Conservation (phyloP, 2,329 filamentous ascomycete genomes). For the Fusarium camptoceras region DNA sequence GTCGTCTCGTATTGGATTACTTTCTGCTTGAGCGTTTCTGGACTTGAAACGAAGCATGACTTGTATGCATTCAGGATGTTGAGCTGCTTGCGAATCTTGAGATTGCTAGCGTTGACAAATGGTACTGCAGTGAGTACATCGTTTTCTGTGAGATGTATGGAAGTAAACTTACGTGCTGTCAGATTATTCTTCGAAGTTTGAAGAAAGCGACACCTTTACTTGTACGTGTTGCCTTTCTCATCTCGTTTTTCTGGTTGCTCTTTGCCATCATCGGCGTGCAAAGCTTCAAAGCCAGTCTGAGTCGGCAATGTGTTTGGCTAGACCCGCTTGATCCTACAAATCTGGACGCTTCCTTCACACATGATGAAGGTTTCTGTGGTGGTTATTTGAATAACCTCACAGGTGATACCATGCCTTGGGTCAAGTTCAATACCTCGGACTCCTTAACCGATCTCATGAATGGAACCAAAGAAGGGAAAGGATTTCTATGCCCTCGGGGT, state of each 20-base stretch:
- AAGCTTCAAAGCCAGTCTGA: slow-evolving; percentile 88
- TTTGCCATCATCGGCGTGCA: slow-evolving; percentile 98
- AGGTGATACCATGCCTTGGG: slow-evolving; percentile 73
- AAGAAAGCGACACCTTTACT: slow-evolving; percentile 95
- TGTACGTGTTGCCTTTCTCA: slow-evolving; percentile 91
- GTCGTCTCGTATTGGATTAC: slow-evolving; percentile 96
- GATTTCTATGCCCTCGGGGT: slow-evolving; percentile 85
- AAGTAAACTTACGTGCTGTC: slow-evolving; percentile 26
- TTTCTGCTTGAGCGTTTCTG: slow-evolving; percentile 77
- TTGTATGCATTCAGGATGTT: slow-evolving; percentile 96
- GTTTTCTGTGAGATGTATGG: not conserved
- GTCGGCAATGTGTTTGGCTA: slow-evolving; percentile 82
- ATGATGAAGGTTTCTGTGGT: slow-evolving; percentile 83
- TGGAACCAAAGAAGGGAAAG: slow-evolving; percentile 73
- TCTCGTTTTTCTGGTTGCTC: slow-evolving; percentile 96
- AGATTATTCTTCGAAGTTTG: slow-evolving; percentile 93
- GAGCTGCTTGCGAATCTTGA: slow-evolving; percentile 91
- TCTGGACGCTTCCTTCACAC: slow-evolving; percentile 67
- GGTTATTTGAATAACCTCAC: slow-evolving; percentile 76
- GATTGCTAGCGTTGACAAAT: slow-evolving; percentile 90
- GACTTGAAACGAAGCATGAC: slow-evolving; percentile 76
- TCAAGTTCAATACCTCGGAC: slow-evolving; percentile 57
- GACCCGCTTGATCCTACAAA: slow-evolving; percentile 70
- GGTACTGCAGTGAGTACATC: slow-evolving; percentile 80
- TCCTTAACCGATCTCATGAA: slow-evolving; percentile 61